Evolutionary conservation across 2,329 filamentous ascomycete species (phyloP), one percentile per base, ranked within the genome.

Genomic region (Curvularia spicifera): DNA sequence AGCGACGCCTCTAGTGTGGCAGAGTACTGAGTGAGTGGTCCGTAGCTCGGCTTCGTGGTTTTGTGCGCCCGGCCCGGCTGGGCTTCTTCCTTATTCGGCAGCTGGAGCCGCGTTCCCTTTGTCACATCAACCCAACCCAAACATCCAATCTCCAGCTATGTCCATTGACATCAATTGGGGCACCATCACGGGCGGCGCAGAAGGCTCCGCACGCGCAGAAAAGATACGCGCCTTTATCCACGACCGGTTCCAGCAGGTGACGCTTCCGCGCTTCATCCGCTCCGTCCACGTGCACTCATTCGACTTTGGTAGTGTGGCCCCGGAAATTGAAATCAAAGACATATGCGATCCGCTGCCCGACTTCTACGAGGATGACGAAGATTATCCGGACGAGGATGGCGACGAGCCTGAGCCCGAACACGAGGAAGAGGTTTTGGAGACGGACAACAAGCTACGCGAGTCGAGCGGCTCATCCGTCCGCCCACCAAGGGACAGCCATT

Each of bases 121-220:
- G 63, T 61, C 61, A 31, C 28, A 57, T 71, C 67, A 70, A 71
- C 61, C 65, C 69, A 64, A 58, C 33, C 47, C 47, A 37, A 67
- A 68, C 67, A 51, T 59, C 61, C 65, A 61, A 63, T 60, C 58
- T 54, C 59, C 56, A 70, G 61, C 68, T 53, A 99, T 99, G 95
- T 98, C 95, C 68, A 94, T 99, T 81, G 93, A 98, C 74, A 89
- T 99, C 76, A 93, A 96, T 79, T 99, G 95, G 95, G 89, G 95
- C 72, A 90, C 90, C 62, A 86, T 98, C 73, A 98, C 94, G 22
- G 89, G 88, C 61, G 95, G 95, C 28, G 87, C 92, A 48, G 94
- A 98, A 78, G 94, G 95, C 55, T 85, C 88, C 64, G 90, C 87
- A 53, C 87, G 97, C 60, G 93, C 94, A 48, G 89, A 93, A 74